Base-by-base conservation (phyloP, 1,284 basidiomycete genomes). In the Kwoniella shivajii region DNA sequence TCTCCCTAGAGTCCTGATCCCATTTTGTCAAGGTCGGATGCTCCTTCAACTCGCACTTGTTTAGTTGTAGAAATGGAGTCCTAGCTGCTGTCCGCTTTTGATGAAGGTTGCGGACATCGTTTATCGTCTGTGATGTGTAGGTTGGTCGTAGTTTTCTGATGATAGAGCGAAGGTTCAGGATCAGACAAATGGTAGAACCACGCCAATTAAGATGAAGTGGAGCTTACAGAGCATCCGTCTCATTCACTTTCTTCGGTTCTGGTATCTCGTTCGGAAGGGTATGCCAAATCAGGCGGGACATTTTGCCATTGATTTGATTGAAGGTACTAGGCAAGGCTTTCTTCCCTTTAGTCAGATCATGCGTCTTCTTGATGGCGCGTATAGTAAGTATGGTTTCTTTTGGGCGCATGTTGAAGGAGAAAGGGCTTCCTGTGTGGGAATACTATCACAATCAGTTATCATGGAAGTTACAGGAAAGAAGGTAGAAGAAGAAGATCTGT, bases 11-110 rank as follows among this genome's bases (percentile, higher is more conserved):
- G 9, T 39, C 27, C 27, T 37, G 10, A 31, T 59, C 51, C 57
- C 57, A 59, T 33, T 50, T 54, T 18, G 34, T 29, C 51, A 46
- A 59, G 36, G 54, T 50, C 9, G 51, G 45, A 37, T 44, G 29
- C 6, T 39, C 36, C 6, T 48, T n/a, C 9, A 38, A 11, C 36
- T 30, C 20, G 2, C 37, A 22, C 27, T 10, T 48, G 26, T n/a
- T 22, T 7, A 39, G 24, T 33, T 51, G 22, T n/a, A 53, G 14
- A 33, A 34, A 29, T 29, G 37, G 24, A 18, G 36, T 37, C n/a
- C 37, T 26, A 5, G 27, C 24, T 22, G 4, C 14, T 13, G 33
- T 52, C 27, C 24, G 13, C 10, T 24, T 31, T 33, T 43, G 27
- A 16, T 31, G 30, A 30, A 22, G 10, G 0, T 43, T n/a, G 16